A percentile compares a stretch with the other conserved stretches of the same genome.
phyloP scores from a whole-genome alignment of 495 filamentous ascomycete species.

The Rostrohypoxylon terebratum region DNA sequence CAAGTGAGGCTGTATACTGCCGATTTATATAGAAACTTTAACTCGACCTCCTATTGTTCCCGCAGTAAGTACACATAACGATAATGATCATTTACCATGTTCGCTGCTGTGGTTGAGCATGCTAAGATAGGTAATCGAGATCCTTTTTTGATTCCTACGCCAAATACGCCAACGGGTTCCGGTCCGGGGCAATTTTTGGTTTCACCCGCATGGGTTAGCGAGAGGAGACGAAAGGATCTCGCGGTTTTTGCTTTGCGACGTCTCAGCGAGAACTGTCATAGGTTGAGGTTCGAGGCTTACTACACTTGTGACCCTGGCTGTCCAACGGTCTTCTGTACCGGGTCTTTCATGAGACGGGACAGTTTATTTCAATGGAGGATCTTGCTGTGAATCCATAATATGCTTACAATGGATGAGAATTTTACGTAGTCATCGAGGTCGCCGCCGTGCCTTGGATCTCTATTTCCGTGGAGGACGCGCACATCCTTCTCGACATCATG shows the following conservation, averaged over 20 bases:
- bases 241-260: conserved; percentile 12
- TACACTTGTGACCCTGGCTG: conserved; percentile 20
- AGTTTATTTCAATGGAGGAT: conserved; percentile 4
- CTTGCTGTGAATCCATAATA: not conserved
- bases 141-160: conserved; percentile 7
- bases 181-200: conserved; percentile 14
- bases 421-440: conserved; percentile 1
- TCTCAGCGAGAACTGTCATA: conserved; percentile 23
- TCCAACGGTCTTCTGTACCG: not conserved
- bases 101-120: not conserved
- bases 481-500: not conserved
- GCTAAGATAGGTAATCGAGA: conserved; percentile 1
- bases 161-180: conserved; percentile 14
- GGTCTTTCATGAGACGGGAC: not conserved
- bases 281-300: conserved; percentile 36
- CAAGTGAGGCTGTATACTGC: conserved; percentile 22
- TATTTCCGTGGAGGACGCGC: not conserved
- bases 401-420: not conserved
- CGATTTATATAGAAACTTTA: conserved; percentile 31
- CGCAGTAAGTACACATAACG: not conserved
- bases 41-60: conserved; percentile 23
- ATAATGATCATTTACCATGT: not conserved
- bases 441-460: not conserved
- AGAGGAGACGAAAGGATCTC: conserved; percentile 3
- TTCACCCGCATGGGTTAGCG: conserved; percentile 7